Base-by-base conservation (phyloP, 2,329 filamentous ascomycete species). In the Magnaporthiopsis rhizophila region DNA sequence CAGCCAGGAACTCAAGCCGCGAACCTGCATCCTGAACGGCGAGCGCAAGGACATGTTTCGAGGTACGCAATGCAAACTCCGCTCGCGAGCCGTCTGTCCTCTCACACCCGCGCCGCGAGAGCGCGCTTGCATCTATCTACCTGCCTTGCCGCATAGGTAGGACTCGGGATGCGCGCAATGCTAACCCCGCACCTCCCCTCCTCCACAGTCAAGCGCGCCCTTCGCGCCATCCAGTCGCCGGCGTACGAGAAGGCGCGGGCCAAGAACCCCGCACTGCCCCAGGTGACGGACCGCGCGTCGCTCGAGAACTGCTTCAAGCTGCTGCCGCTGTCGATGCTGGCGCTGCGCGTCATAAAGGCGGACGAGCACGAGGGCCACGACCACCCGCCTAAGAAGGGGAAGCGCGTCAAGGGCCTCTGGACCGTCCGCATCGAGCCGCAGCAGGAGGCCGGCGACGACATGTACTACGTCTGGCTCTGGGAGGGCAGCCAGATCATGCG, bases 41-140 rank as follows among this genome's bases (percentile, higher is more conserved):
- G 93, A 97, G 82, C 86, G 95, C 72, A 98, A 97, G 79, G 94
- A 99, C 69, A 96, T 99, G 91, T 98, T 99, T 78, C 90, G 89
- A 83, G 92, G 92, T 94, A 81, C 62, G 73, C 28, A 11, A 67
- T 30, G 6, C 30, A 30, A 30, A 30, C 30, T 28, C 36, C 62
- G 58, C 36, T 36, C 21, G 8, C 24, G 18, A 61, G 24, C 36
- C 13, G 26, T 4, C 45, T 8, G n/a, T 9, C n/a, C 8, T 53
- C n/a, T 53, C 45, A 3, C 30, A 30, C 30, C 30, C n/a, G n/a
- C n/a, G 5, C 45, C 21, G 6, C 18, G 45, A 21, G 45, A 53
- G 9, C 18, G 45, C 45, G 45, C 45, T 53, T 53, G 45, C 18
- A 24, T 30, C 30, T 7, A 30, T 30, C 30, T 7, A 30, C 18